Conservation (phyloP, 257 asterid genomes). For the Henckelia pumila region DNA sequence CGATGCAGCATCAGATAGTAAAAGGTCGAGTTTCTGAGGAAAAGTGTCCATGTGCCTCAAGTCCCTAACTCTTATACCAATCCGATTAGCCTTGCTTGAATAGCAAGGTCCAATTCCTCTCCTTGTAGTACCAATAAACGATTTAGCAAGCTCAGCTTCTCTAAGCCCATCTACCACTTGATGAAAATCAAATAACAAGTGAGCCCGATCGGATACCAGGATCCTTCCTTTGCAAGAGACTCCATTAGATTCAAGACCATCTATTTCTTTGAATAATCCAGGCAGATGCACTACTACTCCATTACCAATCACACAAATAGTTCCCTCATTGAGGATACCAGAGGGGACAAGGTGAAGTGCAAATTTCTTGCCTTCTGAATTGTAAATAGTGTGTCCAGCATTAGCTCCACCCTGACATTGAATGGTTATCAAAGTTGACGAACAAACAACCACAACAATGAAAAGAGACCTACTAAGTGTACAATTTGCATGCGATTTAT, state of each 20-base stretch:
- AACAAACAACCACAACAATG: conserved; percentile 21
- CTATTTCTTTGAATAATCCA: conserved; percentile 78
- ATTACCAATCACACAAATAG: conserved; percentile 69
- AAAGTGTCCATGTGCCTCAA: conserved; percentile 97
- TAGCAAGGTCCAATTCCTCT: conserved; percentile 97
- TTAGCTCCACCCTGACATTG: conserved; percentile 90
- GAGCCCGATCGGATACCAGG: conserved; percentile 91
- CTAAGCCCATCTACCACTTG: conserved; percentile 83
- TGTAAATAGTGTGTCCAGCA: conserved; percentile 97
- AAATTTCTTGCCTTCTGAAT: conserved; percentile 91
- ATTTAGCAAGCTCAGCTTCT: conserved; percentile 87
- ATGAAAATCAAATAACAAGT: conserved; percentile 86
- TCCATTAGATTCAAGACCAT: conserved; percentile 75
- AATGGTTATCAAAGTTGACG: conserved; percentile 23
- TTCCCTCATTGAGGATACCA: conserved; percentile 71
- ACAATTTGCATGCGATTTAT: not conserved
- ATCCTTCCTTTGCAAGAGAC: conserved; percentile 85
- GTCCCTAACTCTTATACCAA: conserved; percentile 88
- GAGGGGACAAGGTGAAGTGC: conserved; percentile 97
- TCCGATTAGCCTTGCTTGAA: conserved; percentile 91
- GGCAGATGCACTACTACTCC: conserved; percentile 96
- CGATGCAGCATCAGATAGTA: conserved; percentile 82
- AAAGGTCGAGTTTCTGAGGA: conserved; percentile 79
- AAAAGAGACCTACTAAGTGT: conserved; percentile 37
- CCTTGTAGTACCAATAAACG: conserved; percentile 92